phyloP scores from a whole-genome alignment of 768 basidiomycete species.

The Russula olivacea region DNA sequence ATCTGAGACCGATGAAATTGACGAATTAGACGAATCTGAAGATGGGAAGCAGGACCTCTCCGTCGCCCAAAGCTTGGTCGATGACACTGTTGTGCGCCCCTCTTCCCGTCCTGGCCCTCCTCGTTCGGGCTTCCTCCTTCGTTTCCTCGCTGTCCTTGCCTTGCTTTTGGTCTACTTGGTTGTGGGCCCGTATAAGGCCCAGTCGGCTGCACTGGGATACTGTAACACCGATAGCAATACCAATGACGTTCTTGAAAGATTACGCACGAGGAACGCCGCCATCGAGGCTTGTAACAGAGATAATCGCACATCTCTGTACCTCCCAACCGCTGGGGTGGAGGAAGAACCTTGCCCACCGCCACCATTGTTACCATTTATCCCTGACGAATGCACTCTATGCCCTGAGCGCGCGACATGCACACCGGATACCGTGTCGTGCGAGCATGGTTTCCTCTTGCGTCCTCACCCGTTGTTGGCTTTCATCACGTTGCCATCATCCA shows the following conservation, averaged over 20 bases:
- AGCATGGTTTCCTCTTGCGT: slow-evolving; percentile 58
- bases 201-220: slow-evolving; percentile 69
- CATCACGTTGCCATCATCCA: slow-evolving; percentile 41
- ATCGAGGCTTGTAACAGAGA: slow-evolving; percentile 52
- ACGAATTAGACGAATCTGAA: slow-evolving; percentile 25
- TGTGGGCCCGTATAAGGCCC: slow-evolving; percentile 48
- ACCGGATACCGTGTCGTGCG: slow-evolving; percentile 54
- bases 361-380: slow-evolving; percentile 49
- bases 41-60: slow-evolving; percentile 26
- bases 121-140: slow-evolving; percentile 33
- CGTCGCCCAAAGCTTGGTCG: slow-evolving; percentile 38
- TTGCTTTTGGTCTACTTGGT: slow-evolving; percentile 32
- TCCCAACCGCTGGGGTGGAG: slow-evolving; percentile 24
- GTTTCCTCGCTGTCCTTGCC: slow-evolving; percentile 36
- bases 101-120: background rate
- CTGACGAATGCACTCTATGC: slow-evolving; percentile 62
- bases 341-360: slow-evolving; percentile 44
- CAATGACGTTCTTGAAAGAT: slow-evolving; percentile 48
- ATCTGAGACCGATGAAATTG: slow-evolving; percentile 7
- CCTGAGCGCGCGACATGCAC: slow-evolving; percentile 58
- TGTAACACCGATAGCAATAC: slow-evolving; percentile 61
- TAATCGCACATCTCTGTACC: slow-evolving; percentile 45
- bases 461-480: slow-evolving; percentile 41
- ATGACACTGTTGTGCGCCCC: slow-evolving; percentile 29
- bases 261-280: slow-evolving; percentile 42